These are phyloP conservation scores for Eucalyptus tenuipes DNA, from an alignment of 345 rosid genomes.

Conservation along the genomic window DNA sequence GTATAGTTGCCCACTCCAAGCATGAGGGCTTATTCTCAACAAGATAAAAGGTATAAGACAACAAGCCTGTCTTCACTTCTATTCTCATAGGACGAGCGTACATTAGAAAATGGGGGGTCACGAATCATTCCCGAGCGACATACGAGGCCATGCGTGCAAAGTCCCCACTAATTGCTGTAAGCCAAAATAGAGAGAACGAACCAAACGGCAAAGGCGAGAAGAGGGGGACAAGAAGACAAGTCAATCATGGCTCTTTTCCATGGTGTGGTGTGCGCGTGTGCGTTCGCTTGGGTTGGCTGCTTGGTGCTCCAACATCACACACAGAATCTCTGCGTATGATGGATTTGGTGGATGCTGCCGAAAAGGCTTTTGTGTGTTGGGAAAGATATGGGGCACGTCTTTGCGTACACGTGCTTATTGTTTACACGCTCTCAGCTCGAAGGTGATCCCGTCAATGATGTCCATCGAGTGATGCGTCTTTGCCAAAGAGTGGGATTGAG, in stretches of 20 bases:
- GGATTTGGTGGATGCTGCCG: background rate
- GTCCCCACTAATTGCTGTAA: background rate
- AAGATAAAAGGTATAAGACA: background rate
- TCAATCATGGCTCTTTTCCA: background rate
- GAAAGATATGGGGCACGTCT: background rate
- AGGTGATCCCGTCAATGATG: background rate
- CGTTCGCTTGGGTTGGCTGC: background rate
- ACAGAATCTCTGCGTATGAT: background rate
- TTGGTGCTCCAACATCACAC: constrained; percentile 7
- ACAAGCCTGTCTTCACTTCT: background rate
- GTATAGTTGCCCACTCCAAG: background rate
- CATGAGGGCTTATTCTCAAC: background rate
- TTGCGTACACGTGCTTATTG: background rate
- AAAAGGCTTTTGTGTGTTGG: background rate
- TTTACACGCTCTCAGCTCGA: background rate
- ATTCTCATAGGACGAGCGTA: background rate
- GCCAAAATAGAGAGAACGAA: background rate
- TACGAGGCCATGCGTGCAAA: background rate
- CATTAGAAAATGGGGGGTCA: background rate
- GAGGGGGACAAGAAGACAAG: background rate
- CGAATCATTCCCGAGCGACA: background rate
- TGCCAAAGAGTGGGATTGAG: background rate
- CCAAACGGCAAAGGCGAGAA: background rate
- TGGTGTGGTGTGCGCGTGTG: background rate
- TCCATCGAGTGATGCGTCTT: background rate